Conservation (phyloP, 2,329 filamentous ascomycete species). For the Ophiostoma australiae region DNA sequence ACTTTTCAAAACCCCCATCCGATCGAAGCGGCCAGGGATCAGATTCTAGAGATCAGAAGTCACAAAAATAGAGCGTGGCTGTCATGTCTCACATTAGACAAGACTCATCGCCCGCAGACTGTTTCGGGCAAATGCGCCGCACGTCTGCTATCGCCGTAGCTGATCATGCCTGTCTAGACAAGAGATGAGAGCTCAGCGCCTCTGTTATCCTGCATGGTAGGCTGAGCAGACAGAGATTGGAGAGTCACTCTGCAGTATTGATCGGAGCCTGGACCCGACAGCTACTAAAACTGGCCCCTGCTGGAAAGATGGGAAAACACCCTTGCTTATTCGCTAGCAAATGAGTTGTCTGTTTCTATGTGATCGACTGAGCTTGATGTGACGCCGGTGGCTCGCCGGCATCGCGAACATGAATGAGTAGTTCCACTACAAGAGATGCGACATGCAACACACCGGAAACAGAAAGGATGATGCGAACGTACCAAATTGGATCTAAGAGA, state of each 20-base stretch:
- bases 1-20: background rate
- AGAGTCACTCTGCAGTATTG: background rate
- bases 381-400: background rate
- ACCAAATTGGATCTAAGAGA: no score
- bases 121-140: background rate
- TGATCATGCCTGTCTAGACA: background rate
- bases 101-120: background rate
- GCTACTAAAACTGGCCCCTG: background rate
- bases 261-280: background rate
- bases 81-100: background rate
- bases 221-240: background rate
- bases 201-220: background rate
- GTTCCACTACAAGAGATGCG: background rate
- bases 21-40: background rate
- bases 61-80: background rate
- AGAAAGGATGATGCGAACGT: no score
- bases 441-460: no score
- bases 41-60: background rate
- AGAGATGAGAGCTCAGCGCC: background rate
- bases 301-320: background rate
- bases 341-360: background rate
- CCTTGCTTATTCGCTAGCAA: background rate
- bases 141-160: background rate
- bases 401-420: background rate
- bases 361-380: background rate